Conservation (phyloP, 2,329 filamentous ascomycete species). For the Hymenoscyphus infarciens region DNA sequence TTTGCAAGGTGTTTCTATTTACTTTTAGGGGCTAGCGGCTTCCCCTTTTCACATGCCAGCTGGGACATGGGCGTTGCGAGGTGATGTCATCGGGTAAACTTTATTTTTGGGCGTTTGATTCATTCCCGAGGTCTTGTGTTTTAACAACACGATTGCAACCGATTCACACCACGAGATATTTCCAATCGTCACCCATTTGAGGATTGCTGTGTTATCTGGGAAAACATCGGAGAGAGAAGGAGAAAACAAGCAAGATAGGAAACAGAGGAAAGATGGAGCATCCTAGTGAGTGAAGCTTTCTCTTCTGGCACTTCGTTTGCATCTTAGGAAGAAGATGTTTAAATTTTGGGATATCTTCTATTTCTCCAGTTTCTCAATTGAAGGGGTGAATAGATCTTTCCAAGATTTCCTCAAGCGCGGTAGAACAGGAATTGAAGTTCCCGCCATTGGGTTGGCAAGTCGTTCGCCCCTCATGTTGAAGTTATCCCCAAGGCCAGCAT, state of each 20-base stretch:
- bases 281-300: not conserved
- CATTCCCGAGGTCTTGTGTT: too few species aligned
- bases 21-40: not conserved
- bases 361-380: not conserved
- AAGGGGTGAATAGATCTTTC: not conserved
- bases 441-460: not conserved
- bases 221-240: too few species aligned
- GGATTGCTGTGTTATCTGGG: too few species aligned
- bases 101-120: not conserved
- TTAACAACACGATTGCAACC: not conserved
- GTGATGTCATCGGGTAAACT: not conserved
- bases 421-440: constrained; percentile 27
- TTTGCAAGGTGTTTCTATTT: too few species aligned
- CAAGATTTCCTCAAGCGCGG: constrained; percentile 37
- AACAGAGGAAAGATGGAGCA: not conserved
- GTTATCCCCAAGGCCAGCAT: not conserved
- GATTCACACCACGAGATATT: too few species aligned
- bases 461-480: not conserved
- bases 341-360: not conserved
- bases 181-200: too few species aligned
- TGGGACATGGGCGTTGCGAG: not conserved
- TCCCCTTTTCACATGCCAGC: not conserved
- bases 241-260: not conserved
- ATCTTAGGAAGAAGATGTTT: too few species aligned
- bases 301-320: not conserved